Conservation (phyloP, 2,329 filamentous ascomycete genomes). For the Aspergillus terreus region DNA sequence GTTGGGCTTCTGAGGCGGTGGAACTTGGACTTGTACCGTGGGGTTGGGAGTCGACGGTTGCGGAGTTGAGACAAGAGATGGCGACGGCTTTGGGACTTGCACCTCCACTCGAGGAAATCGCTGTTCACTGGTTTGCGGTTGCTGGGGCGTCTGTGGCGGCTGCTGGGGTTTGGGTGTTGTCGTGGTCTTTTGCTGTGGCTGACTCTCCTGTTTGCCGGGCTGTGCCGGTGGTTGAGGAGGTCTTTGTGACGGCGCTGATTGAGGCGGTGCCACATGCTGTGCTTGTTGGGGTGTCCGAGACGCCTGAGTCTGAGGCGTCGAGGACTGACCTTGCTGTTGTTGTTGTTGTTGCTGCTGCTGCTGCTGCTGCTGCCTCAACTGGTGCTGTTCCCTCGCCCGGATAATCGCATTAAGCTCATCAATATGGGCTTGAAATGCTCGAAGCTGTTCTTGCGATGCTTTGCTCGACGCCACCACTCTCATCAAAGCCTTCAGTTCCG, state of each 20-base stretch:
- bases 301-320: constrained; percentile 16
- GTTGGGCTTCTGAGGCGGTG: constrained; percentile 15
- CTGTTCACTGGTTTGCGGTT: constrained; percentile 9
- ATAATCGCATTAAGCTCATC: constrained; percentile 51
- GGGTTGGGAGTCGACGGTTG: constrained; percentile 7
- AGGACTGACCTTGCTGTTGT: constrained; percentile 16
- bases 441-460: constrained; percentile 47
- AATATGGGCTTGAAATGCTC: constrained; percentile 49
- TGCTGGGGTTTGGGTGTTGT: constrained; percentile 4
- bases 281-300: constrained; percentile 14
- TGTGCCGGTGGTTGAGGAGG: constrained; percentile 13
- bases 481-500: constrained; percentile 49
- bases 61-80: constrained; percentile 2
- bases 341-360: constrained; percentile 30
- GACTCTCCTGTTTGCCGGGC: constrained; percentile 3
- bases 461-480: constrained; percentile 49
- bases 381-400: constrained; percentile 41
- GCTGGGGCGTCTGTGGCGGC: constrained; percentile 8
- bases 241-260: constrained; percentile 8
- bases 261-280: constrained; percentile 7
- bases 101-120: constrained; percentile 18
- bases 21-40: constrained; percentile 10
- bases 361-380: constrained; percentile 29
- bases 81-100: constrained; percentile 12
- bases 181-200: constrained; percentile 1